Conservation (phyloP, 345 rosid genomes). For the Moricandia moricandioides region DNA sequence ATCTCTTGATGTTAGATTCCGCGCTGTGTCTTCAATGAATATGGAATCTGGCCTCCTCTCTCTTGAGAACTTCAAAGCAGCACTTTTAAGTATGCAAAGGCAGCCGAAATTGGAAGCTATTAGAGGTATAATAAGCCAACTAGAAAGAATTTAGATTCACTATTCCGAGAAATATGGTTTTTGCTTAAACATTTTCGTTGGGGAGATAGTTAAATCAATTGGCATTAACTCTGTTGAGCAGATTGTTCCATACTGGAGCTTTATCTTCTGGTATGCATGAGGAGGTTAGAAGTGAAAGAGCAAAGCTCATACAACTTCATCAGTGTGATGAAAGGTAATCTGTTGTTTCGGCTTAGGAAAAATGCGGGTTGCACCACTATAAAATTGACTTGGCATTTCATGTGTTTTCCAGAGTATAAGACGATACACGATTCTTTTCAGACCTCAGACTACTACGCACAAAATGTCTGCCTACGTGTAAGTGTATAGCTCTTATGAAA, state of each 20-base stretch:
- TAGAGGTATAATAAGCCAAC: slow-evolving; percentile 47
- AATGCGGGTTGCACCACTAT: background rate
- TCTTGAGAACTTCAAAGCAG: slow-evolving; percentile 74
- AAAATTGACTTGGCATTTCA: slow-evolving; percentile 3
- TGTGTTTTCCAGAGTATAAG: slow-evolving; percentile 71
- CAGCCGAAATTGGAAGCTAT: slow-evolving; percentile 77
- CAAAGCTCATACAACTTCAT: slow-evolving; percentile 78
- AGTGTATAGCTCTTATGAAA: slow-evolving; percentile 28
- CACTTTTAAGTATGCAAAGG: slow-evolving; percentile 62
- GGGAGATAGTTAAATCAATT: background rate
- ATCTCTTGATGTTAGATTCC: slow-evolving; percentile 53
- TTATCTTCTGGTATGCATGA: slow-evolving; percentile 82
- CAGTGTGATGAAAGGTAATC: slow-evolving; percentile 81
- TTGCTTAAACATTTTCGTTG: slow-evolving; percentile 11
- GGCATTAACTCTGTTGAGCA: slow-evolving; percentile 32
- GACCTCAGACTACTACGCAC: slow-evolving; percentile 72
- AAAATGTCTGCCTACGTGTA: slow-evolving; percentile 75
- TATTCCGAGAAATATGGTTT: background rate
- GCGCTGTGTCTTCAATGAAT: slow-evolving; percentile 66
- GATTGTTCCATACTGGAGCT: slow-evolving; percentile 93
- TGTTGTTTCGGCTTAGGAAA: slow-evolving; percentile 5
- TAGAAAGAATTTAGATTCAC: background rate
- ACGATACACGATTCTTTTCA: slow-evolving; percentile 68
- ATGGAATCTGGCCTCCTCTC: slow-evolving; percentile 65
- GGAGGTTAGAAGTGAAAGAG: slow-evolving; percentile 81